Conservation (phyloP, 225 moss, liverwort and hornwort species). For the Marchantia paleacea region DNA sequence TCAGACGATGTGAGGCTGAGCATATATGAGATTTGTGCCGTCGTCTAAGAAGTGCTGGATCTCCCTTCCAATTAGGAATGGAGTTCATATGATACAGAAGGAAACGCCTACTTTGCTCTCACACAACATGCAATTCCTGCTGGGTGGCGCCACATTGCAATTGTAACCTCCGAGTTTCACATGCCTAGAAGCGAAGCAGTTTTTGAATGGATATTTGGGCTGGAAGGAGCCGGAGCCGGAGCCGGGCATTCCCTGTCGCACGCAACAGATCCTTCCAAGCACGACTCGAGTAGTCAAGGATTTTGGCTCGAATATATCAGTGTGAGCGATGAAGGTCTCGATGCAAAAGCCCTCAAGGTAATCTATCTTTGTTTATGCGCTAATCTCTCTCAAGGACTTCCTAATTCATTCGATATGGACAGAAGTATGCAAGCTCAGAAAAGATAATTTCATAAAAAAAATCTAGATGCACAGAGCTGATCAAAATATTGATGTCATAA, state of each 20-base stretch:
- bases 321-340: conserved; percentile 17
- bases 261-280: neutral
- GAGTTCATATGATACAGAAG: conserved; percentile 60
- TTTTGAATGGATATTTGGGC: conserved; percentile 67
- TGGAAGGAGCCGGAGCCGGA: conserved; percentile 56
- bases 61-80: conserved; percentile 48
- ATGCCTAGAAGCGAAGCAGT: conserved; percentile 53
- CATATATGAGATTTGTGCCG: neutral
- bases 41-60: neutral
- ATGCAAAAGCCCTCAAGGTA: conserved; percentile 16
- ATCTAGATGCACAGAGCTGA: neutral
- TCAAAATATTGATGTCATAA: too few relatives aligned
- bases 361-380: neutral
- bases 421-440: neutral
- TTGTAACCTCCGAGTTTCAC: conserved; percentile 64
- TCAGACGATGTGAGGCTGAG: neutral
- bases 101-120: conserved; percentile 62
- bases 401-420: neutral
- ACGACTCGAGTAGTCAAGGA: conserved; percentile 5
- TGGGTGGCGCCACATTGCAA: conserved; percentile 62
- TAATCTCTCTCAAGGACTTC: neutral
- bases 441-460: neutral
- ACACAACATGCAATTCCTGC: conserved; percentile 55
- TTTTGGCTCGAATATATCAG: conserved; percentile 12
- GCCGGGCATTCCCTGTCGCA: neutral